These are phyloP conservation scores for Epichloe brachyelytri DNA, from an alignment of 2,329 filamentous ascomycete species.

Conservation along the genomic window DNA sequence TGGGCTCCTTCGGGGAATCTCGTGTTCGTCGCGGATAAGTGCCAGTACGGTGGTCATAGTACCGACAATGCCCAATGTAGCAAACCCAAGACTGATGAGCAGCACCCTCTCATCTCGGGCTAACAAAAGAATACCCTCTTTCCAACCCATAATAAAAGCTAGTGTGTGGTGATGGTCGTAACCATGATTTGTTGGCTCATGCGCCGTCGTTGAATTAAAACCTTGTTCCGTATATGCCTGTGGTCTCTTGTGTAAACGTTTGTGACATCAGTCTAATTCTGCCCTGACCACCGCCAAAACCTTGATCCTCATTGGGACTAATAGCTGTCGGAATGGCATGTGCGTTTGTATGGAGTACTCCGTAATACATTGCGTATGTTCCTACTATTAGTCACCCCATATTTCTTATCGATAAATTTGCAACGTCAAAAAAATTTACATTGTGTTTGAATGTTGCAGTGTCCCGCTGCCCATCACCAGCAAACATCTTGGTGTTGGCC, in stretches of 20 bases:
- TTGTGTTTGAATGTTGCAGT: background rate
- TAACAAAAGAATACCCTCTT: constrained; percentile 16
- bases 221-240: background rate
- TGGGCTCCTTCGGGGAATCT: constrained; percentile 53
- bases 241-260: too few relatives aligned
- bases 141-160: constrained; percentile 25
- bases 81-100: constrained; percentile 39
- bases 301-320: constrained; percentile 3
- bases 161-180: constrained; percentile 7
- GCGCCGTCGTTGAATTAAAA: background rate
- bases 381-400: background rate
- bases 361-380: too few relatives aligned
- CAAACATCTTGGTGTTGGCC: constrained; percentile 6
- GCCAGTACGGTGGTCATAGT: constrained; percentile 46
- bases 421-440: constrained; percentile 4
- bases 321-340: background rate
- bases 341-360: background rate
- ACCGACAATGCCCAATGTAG: constrained; percentile 44
- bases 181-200: constrained; percentile 5
- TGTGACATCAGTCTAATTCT: constrained; percentile 6
- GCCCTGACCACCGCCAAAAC: constrained; percentile 12
- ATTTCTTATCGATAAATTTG: constrained; percentile 8
- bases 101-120: constrained; percentile 40
- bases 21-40: constrained; percentile 48
- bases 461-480: background rate